phyloP scores from a whole-genome alignment of 148 eudicot species.

The Vaccinium darrowii region DNA sequence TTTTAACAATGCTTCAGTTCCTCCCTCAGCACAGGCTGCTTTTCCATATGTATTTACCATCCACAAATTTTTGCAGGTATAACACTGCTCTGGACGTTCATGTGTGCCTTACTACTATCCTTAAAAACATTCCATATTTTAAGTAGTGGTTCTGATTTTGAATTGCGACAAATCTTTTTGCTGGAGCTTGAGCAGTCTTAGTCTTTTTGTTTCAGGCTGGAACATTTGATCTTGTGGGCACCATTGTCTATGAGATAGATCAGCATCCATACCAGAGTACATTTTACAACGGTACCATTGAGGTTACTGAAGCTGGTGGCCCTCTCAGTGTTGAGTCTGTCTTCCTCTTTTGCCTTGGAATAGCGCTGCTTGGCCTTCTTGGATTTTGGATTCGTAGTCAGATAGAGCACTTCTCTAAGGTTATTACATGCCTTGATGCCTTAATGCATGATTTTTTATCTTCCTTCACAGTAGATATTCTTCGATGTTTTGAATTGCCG shows the following conservation, averaged over 20 bases:
- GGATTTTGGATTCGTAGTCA: conserved; percentile 71
- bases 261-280: conserved; percentile 75
- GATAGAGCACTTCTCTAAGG: conserved; percentile 74
- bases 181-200: background rate
- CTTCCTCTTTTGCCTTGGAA: conserved; percentile 67
- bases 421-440: conserved; percentile 5
- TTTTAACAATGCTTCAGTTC: conserved; percentile 79
- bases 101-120: background rate
- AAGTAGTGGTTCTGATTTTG: background rate
- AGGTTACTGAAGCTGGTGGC: conserved; percentile 83
- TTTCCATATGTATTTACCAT: conserved; percentile 81
- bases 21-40: conserved; percentile 86
- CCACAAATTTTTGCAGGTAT: conserved; percentile 94
- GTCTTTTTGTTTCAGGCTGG: conserved; percentile 60
- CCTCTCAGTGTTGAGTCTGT: conserved; percentile 78
- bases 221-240: conserved; percentile 83
- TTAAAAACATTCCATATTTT: background rate
- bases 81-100: background rate
- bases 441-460: background rate
- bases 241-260: conserved; percentile 79
- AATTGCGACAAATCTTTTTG: background rate
- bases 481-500: background rate
- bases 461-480: background rate
- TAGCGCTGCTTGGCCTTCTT: conserved; percentile 66
- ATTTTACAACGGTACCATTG: conserved; percentile 92